Conservation (phyloP, 306 rosid genomes). For the Malus fusca region DNA sequence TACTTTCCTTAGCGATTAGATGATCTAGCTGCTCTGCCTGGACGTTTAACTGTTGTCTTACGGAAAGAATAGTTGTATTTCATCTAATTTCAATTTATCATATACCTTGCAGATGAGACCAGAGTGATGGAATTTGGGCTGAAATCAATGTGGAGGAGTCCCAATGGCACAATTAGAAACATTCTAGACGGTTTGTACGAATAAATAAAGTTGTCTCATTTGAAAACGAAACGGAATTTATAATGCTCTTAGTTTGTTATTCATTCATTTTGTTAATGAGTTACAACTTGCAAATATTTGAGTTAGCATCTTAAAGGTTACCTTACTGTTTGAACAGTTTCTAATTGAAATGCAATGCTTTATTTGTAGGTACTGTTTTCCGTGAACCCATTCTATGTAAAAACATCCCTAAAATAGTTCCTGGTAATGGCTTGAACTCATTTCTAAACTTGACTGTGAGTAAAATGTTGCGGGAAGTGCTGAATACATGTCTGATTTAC, state of each 20-base stretch:
- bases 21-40: not conserved
- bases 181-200: conserved; percentile 67
- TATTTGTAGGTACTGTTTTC: conserved; percentile 73
- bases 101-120: conserved; percentile 65
- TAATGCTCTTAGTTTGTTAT: not conserved
- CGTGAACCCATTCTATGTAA: conserved; percentile 88
- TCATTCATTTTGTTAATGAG: not conserved
- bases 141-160: conserved; percentile 99
- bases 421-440: conserved; percentile 46
- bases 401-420: conserved; percentile 68
- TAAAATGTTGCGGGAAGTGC: conserved; percentile 14
- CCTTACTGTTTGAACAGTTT: not conserved
- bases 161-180: conserved; percentile 93
- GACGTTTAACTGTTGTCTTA: not conserved
- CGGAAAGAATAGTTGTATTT: not conserved
- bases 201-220: not conserved
- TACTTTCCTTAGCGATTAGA: not conserved
- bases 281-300: not conserved
- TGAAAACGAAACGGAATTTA: not conserved
- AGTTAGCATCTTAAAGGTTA: not conserved
- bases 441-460: conserved; percentile 11
- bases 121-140: conserved; percentile 92
- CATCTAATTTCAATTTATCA: conserved; percentile 1
- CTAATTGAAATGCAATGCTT: not conserved
- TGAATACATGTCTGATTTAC: conserved; percentile 34